Percentiles rank a stretch among this genome's conserved stretches.
Evolutionary conservation across 177 flowering plant species (phyloP).

Genomic region (Vitis hybrid): DNA sequence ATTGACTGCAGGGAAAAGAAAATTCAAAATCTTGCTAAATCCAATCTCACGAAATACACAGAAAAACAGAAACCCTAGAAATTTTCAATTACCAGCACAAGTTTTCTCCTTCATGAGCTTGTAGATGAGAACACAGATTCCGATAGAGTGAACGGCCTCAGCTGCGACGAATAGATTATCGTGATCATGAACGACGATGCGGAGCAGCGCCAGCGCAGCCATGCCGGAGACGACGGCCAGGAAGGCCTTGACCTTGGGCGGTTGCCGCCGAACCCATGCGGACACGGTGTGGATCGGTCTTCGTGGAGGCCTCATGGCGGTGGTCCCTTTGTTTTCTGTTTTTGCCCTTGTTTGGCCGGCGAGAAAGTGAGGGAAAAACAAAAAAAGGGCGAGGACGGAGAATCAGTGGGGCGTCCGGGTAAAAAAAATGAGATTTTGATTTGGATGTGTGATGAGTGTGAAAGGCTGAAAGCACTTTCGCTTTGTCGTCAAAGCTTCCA

Average conservation of each 20-base stretch:
- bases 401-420: background rate
- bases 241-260: slow-evolving; percentile 91
- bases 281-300: slow-evolving; percentile 63
- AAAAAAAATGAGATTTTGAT: too few relatives aligned
- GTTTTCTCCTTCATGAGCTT: slow-evolving; percentile 91
- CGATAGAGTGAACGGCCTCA: slow-evolving; percentile 86
- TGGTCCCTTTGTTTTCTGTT: background rate
- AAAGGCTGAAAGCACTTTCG: too few relatives aligned
- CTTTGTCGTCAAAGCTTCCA: too few relatives aligned
- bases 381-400: background rate
- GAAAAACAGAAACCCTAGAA: background rate
- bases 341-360: background rate
- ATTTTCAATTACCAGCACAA: slow-evolving; percentile 66
- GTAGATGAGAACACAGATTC: slow-evolving; percentile 82
- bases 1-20: too few relatives aligned
- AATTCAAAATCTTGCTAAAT: background rate
- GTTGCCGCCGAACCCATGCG: slow-evolving; percentile 81
- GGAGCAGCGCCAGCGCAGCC: slow-evolving; percentile 75
- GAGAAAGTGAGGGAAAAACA: slow-evolving; percentile 2
- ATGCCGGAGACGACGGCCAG: slow-evolving; percentile 82
- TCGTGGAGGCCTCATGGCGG: slow-evolving; percentile 37
- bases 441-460: too few relatives aligned
- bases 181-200: slow-evolving; percentile 82
- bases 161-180: slow-evolving; percentile 93
- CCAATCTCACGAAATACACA: background rate